Base-by-base conservation (phyloP, 306 rosid species). In the Quercus suber region DNA sequence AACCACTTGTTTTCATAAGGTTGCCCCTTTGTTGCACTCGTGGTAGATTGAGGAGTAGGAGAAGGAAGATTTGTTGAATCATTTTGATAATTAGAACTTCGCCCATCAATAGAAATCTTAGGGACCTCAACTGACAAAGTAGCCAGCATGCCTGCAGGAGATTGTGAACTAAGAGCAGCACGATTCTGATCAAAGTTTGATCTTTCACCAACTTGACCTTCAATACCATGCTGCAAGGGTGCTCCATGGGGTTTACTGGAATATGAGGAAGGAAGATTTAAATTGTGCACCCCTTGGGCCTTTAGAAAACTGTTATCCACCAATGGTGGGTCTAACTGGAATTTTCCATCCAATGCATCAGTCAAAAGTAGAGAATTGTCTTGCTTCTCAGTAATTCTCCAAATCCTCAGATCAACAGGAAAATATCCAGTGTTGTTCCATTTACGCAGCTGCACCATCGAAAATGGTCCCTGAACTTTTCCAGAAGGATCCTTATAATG, bases 381-480 rank as follows among this genome's bases (percentile, higher is more conserved):
- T 81, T 84, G 87, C 41, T 77, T 89, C 78, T 90, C 97, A 3
- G 82, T 80, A 72, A 78, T 25, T 85, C 57, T 93, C 99, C 99
- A 96, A 81, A 93, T 87, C 87, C 73, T 86, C 88, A 96, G 85
- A 75, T 96, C 94, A 41, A 86, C 82, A 74, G 99, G 99, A 76
- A 96, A 96, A 79, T 93, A 96, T 76, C 98, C 99, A 21, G 97
- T 96, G 83, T 81, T 90, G 73, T 76, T 93, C 99, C 99, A 96
- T 80, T 96, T 96, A 23, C 99, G 93, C 31, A 96, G 86, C 84
- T 96, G 99, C 68, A 85, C 83, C 74, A 91, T 90, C 33, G 98
- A 96, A 89, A 96, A 96, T 55, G 99, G 99, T 75, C 99, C 99
- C 88, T 96, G 99, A 74, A 91, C 81, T 86, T 96, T 96, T 64